Evolutionary conservation across 1,139 yeast species (phyloP).

Genomic region (Williopsis jadinii): DNA sequence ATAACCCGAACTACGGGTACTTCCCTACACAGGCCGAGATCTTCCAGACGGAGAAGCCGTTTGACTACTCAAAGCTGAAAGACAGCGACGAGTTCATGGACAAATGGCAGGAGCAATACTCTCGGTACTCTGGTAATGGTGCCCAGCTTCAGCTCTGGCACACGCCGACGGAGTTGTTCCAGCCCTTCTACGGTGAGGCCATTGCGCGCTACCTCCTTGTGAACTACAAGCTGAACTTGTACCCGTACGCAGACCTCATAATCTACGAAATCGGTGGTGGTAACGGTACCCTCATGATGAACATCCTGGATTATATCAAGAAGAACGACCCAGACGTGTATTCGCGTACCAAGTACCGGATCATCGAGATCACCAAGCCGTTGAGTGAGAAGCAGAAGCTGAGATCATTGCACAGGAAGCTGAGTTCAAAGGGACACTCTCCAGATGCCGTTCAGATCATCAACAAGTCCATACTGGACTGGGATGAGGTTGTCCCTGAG

Average conservation of each 20-base stretch:
- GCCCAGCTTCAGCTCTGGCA: constrained; percentile 68
- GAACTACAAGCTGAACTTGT: constrained; percentile 62
- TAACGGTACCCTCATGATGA: constrained; percentile 79
- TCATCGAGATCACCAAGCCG: constrained; percentile 69
- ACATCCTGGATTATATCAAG: constrained; percentile 63
- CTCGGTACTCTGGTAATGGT: constrained; percentile 39
- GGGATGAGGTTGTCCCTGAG: constrained; percentile 56
- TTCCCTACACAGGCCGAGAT: constrained; percentile 74
- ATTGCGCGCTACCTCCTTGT: constrained; percentile 66
- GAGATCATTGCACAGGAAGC: constrained; percentile 16
- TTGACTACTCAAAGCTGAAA: constrained; percentile 48
- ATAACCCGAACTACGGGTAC: constrained; percentile 78
- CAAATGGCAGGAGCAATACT: constrained; percentile 63
- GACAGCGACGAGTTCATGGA: constrained; percentile 68
- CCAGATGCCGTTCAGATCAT: constrained; percentile 50
- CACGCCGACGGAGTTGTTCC: constrained; percentile 81
- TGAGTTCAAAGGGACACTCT: constrained; percentile 19
- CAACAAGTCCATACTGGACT: constrained; percentile 70
- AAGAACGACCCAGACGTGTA: constrained; percentile 67
- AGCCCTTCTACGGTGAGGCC: constrained; percentile 81
- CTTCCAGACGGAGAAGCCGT: constrained; percentile 56
- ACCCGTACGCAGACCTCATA: constrained; percentile 56
- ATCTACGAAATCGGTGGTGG: constrained; percentile 92
- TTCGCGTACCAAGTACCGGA: constrained; percentile 56
- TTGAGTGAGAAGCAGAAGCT: constrained; percentile 56